These are phyloP conservation scores for Taiozyma sp. DNA, from an alignment of 1,139 yeast genomes.

Conservation along the genomic window DNA sequence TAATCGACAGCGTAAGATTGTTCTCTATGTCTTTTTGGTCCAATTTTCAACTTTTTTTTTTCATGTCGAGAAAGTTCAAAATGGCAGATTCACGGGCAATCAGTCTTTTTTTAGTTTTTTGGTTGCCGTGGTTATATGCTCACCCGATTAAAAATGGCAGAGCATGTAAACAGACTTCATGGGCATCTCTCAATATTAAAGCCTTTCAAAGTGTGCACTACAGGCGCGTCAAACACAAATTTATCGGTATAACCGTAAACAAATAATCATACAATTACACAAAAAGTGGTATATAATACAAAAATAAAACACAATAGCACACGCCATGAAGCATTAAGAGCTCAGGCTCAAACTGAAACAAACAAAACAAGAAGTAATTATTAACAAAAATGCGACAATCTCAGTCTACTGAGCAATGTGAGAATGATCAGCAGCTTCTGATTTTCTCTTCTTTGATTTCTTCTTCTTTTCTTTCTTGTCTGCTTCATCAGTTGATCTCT, in stretches of 20 bases:
- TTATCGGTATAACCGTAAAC: background rate
- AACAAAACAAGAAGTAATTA: background rate
- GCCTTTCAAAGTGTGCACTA: no score
- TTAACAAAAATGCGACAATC: background rate
- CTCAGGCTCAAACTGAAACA: background rate
- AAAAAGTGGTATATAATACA: background rate
- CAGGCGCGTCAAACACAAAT: background rate
- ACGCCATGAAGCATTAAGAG: background rate
- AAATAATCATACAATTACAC: background rate
- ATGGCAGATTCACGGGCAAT: background rate
- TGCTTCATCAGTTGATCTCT: conserved; percentile 22
- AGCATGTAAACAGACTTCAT: background rate
- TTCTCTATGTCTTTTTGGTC: background rate
- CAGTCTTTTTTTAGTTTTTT: background rate
- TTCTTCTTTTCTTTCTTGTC: conserved; percentile 39
- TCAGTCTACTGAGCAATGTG: background rate
- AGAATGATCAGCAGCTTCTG: conserved; percentile 8
- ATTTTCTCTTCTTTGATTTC: conserved; percentile 35
- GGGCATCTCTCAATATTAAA: no score
- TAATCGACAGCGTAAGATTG: background rate
- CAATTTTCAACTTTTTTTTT: background rate
- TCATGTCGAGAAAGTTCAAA: background rate
- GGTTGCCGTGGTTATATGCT: background rate
- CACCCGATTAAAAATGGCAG: background rate
- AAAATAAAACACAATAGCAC: background rate